Conservation (phyloP, 148 eudicot genomes). For the Vaccinium vitisidaea region DNA sequence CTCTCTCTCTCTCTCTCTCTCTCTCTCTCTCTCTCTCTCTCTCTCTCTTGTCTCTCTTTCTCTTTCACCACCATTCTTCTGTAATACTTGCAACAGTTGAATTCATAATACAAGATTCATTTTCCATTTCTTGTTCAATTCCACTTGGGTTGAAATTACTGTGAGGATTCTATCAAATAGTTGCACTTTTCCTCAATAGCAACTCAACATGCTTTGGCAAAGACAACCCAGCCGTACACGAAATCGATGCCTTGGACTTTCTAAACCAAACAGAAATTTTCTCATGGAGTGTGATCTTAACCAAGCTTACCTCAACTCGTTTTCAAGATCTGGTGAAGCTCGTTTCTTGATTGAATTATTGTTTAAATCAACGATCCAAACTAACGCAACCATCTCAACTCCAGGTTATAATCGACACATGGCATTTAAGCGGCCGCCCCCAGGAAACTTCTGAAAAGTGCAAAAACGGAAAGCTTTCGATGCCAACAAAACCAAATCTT, state of each 20-base stretch:
- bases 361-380: background rate
- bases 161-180: too few species aligned
- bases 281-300: background rate
- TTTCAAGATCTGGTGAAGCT: constrained; percentile 4
- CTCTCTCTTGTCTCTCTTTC: too few species aligned
- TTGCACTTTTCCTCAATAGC: background rate
- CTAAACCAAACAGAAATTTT: background rate
- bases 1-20: too few species aligned
- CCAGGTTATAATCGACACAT: constrained; percentile 9
- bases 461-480: constrained; percentile 15
- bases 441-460: constrained; percentile 9
- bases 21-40: too few species aligned
- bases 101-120: too few species aligned
- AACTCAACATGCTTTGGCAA: background rate
- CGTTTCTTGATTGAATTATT: background rate
- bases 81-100: too few species aligned
- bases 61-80: too few species aligned
- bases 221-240: background rate
- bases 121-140: too few species aligned
- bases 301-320: background rate
- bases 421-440: constrained; percentile 2
- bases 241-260: background rate
- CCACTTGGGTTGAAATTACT: too few species aligned
- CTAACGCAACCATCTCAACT: background rate
- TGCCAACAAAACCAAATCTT: constrained; percentile 17